These are phyloP conservation scores for Tetrahymena borealis DNA, from an alignment of 73 alveolate genomes.

Conservation along the genomic window DNA sequence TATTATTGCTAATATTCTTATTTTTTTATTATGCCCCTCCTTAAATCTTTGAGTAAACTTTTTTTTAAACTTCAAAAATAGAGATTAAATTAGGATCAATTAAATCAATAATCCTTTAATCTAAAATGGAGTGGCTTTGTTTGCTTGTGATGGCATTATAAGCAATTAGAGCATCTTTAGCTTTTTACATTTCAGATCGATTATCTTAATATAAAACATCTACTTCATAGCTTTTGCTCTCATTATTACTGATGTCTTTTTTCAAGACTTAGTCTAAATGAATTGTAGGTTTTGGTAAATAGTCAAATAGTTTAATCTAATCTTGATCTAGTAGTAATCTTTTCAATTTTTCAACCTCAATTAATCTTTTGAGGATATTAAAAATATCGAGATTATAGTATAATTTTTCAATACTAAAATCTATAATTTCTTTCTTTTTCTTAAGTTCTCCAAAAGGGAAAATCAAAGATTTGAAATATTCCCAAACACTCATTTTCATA, in stretches of 20 bases:
- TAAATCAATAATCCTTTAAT: background rate
- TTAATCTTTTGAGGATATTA: conserved; percentile 4
- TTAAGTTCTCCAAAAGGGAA: background rate
- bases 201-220: background rate
- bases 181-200: background rate
- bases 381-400: conserved; percentile 9
- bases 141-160: background rate
- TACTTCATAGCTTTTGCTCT: background rate
- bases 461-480: background rate
- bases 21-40: too few relatives aligned
- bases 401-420: background rate
- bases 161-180: background rate
- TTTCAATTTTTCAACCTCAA: conserved; percentile 32
- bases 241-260: background rate
- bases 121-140: background rate
- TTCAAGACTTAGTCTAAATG: background rate
- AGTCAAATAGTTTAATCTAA: conserved; percentile 20
- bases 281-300: conserved; percentile 28
- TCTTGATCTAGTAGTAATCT: conserved; percentile 4
- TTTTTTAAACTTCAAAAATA: too few relatives aligned
- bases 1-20: too few relatives aligned
- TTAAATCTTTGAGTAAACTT: too few relatives aligned
- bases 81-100: background rate
- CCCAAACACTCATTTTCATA: background rate
- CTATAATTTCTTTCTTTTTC: background rate